Conservation (phyloP, 2,329 filamentous ascomycete genomes). For the Rasamsonia emersonii region DNA sequence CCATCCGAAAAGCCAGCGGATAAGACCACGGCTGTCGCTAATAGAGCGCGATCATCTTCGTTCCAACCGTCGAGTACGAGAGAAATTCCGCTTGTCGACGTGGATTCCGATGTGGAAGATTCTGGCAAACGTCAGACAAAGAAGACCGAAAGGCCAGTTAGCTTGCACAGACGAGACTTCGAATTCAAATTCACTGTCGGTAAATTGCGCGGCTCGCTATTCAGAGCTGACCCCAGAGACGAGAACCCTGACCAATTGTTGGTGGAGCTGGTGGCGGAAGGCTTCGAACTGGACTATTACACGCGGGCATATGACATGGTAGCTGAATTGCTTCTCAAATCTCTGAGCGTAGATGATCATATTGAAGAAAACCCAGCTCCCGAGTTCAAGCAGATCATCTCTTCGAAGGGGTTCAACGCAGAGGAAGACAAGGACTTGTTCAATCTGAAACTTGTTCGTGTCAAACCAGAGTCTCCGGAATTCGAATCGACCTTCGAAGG, state of each 20-base stretch:
- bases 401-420: constrained; percentile 65
- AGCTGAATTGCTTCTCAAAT: constrained; percentile 79
- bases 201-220: constrained; percentile 85
- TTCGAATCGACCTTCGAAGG: constrained; percentile 88
- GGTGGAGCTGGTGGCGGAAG: constrained; percentile 83
- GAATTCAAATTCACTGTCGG: constrained; percentile 97
- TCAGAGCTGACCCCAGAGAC: constrained; percentile 71
- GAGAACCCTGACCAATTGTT: constrained; percentile 69
- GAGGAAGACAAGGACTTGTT: constrained; percentile 74
- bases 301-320: constrained; percentile 86
- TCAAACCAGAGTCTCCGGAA: constrained; percentile 85
- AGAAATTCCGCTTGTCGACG: constrained; percentile 71
- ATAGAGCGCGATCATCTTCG: constrained; percentile 55
- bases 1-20: constrained; percentile 25
- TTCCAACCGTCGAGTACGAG: constrained; percentile 65
- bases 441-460: constrained; percentile 77
- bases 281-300: constrained; percentile 80
- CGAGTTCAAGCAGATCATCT: constrained; percentile 97
- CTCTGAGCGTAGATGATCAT: constrained; percentile 85
- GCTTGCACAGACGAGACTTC: constrained; percentile 81
- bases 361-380: constrained; percentile 76
- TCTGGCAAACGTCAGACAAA: constrained; percentile 54
- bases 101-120: constrained; percentile 51
- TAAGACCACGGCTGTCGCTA: constrained; percentile 19
- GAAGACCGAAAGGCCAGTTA: constrained; percentile 45